These are phyloP conservation scores for Pseudodiploospora longispora DNA, from an alignment of 2,329 filamentous ascomycete genomes.

Conservation along the genomic window DNA sequence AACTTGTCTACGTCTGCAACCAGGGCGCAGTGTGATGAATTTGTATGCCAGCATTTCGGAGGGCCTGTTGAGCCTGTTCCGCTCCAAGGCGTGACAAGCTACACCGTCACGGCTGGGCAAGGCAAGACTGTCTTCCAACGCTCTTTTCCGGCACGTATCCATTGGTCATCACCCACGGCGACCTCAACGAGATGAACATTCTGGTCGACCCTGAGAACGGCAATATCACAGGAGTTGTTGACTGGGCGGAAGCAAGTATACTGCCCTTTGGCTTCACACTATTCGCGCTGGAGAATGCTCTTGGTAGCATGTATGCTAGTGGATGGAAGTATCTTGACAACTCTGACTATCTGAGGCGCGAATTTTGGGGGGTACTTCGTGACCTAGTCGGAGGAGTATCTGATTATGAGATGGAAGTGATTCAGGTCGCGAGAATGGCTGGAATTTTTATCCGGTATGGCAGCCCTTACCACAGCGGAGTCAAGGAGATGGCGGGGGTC, in stretches of 20 bases:
- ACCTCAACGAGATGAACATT: conserved; percentile 50
- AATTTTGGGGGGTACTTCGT: not conserved
- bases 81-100: too few species aligned
- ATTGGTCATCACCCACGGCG: conserved; percentile 45
- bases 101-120: too few species aligned
- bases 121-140: too few species aligned
- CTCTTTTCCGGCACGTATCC: too few species aligned
- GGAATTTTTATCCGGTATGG: not conserved
- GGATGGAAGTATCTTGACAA: too few species aligned
- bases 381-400: not conserved
- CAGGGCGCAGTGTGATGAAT: too few species aligned
- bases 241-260: conserved; percentile 57
- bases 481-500: too few species aligned
- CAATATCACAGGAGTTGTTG: conserved; percentile 44
- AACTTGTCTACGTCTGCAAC: too few species aligned
- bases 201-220: conserved; percentile 39
- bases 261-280: conserved; percentile 52
- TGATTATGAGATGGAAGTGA: not conserved
- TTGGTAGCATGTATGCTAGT: conserved; percentile 28
- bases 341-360: too few species aligned
- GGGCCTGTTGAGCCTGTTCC: too few species aligned
- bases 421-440: not conserved
- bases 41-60: too few species aligned
- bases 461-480: too few species aligned
- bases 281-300: conserved; percentile 53